These are phyloP conservation scores for Megacollybia marginata DNA, from an alignment of 768 basidiomycete genomes.

Conservation along the genomic window DNA sequence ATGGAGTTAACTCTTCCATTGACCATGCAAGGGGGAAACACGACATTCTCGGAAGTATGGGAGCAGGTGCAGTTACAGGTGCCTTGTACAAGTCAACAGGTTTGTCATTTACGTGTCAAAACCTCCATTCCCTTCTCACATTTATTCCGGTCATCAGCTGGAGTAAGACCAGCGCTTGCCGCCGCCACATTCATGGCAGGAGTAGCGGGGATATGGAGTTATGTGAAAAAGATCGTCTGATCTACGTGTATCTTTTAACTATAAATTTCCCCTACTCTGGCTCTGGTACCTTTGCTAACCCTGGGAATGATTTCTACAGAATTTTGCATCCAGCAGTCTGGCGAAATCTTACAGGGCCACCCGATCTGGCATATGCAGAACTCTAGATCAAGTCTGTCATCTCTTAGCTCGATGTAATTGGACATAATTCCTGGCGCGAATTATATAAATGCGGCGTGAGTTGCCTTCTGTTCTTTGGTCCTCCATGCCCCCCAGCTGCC, in stretches of 20 bases:
- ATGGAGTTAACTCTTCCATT: conserved; percentile 91
- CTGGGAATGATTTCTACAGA: conserved; percentile 33
- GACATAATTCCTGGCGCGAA: conserved; percentile 20
- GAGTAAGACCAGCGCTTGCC: conserved; percentile 81
- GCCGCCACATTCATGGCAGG: conserved; percentile 87
- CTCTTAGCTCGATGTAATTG: conserved; percentile 8
- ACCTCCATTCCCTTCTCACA: conserved; percentile 27
- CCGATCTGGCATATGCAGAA: conserved; percentile 42
- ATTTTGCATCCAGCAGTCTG: conserved; percentile 31
- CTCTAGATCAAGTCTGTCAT: conserved; percentile 29
- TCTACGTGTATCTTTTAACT: conserved; percentile 42
- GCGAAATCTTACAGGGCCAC: conserved; percentile 32
- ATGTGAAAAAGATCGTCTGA: conserved; percentile 83
- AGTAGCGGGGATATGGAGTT: conserved; percentile 90
- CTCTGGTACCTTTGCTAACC: conserved; percentile 34
- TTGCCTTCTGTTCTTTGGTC: no score
- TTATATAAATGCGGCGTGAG: conserved; percentile 33
- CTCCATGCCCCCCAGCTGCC: no score
- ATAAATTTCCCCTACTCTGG: conserved; percentile 34
- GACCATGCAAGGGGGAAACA: conserved; percentile 86
- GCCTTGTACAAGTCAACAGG: conserved; percentile 92
- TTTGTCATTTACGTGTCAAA: conserved; percentile 36
- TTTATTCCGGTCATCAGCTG: conserved; percentile 57
- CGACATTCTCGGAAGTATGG: conserved; percentile 87
- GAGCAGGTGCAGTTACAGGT: conserved; percentile 86